Evolutionary conservation across 2,329 filamentous ascomycete species (phyloP).

Genomic region (Geoglossum cookeanum): DNA sequence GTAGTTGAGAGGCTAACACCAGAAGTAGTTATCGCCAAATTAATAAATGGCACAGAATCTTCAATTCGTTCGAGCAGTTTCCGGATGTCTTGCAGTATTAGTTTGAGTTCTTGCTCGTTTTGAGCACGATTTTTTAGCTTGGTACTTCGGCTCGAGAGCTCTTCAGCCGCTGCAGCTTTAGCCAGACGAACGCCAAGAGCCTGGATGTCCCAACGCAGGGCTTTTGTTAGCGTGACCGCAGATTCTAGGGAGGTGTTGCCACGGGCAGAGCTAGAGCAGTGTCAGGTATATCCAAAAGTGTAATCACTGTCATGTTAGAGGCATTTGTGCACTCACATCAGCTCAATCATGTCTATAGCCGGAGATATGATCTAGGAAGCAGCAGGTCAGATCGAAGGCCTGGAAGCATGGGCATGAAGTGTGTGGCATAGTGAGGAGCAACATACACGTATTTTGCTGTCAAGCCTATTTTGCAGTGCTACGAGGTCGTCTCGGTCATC

Average conservation of each 20-base stretch:
- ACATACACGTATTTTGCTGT: slow-evolving; percentile 65
- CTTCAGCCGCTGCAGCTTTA: slow-evolving; percentile 44
- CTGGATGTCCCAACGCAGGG: slow-evolving; percentile 67
- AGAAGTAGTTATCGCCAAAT: slow-evolving; percentile 83
- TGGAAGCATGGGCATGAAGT: neutral
- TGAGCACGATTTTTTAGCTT: slow-evolving; percentile 32
- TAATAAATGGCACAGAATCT: slow-evolving; percentile 77
- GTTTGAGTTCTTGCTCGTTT: slow-evolving; percentile 44
- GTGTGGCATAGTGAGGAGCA: neutral
- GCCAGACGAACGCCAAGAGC: slow-evolving; percentile 57
- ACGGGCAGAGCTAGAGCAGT: slow-evolving; percentile 37
- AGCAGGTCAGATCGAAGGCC: neutral
- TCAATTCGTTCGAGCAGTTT: slow-evolving; percentile 62
- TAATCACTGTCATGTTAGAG: neutral
- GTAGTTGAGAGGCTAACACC: slow-evolving; percentile 70
- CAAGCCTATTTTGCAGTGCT: slow-evolving; percentile 50
- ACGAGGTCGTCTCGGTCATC: slow-evolving; percentile 52
- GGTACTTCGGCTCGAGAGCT: slow-evolving; percentile 27
- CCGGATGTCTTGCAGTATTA: slow-evolving; percentile 58
- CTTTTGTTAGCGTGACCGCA: slow-evolving; percentile 64
- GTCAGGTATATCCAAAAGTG: neutral
- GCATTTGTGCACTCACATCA: slow-evolving; percentile 40
- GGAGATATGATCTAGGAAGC: slow-evolving; percentile 56
- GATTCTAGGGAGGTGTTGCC: slow-evolving; percentile 72
- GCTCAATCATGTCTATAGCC: slow-evolving; percentile 78